A percentile compares a stretch with the other conserved stretches of the same genome.
phyloP scores from a whole-genome alignment of 306 rosid species.

The Coriaria nepalensis region DNA sequence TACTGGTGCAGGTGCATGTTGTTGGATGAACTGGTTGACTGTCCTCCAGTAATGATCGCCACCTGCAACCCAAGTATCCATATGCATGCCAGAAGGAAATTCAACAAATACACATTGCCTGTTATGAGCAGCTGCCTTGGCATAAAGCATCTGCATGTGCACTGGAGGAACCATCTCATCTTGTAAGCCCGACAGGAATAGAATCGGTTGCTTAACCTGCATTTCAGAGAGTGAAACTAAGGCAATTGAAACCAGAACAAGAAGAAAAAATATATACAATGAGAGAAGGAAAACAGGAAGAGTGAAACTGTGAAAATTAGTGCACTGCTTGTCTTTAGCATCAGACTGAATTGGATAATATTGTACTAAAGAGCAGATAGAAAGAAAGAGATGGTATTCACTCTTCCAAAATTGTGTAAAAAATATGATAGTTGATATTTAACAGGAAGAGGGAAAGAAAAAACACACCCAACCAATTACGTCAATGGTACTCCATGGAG shows the following conservation, averaged over 20 bases:
- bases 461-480: slow-evolving; percentile 65
- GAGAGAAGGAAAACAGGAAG: not conserved
- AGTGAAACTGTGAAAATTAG: not conserved
- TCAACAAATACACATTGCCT: slow-evolving; percentile 59
- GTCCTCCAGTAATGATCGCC: slow-evolving; percentile 91
- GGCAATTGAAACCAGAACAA: slow-evolving; percentile 1
- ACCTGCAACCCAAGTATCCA: slow-evolving; percentile 94
- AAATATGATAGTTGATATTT: slow-evolving; percentile 5
- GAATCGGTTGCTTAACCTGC: slow-evolving; percentile 93
- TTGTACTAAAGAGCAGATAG: too few species aligned
- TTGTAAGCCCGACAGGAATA: slow-evolving; percentile 88
- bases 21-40: slow-evolving; percentile 49
- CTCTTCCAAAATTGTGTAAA: not conserved
- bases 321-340: too few species aligned
- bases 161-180: slow-evolving; percentile 96
- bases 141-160: slow-evolving; percentile 87
- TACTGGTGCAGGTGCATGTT: slow-evolving; percentile 46
- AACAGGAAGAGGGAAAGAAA: too few species aligned
- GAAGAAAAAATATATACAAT: slow-evolving; percentile 8
- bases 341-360: too few species aligned
- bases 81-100: slow-evolving; percentile 92
- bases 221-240: slow-evolving; percentile 1
- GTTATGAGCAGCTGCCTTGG: slow-evolving; percentile 89
- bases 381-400: too few species aligned
- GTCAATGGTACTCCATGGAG: slow-evolving; percentile 95